Evolutionary conservation across 306 rosid species (phyloP), one percentile per base, ranked within the genome.

Genomic region (Ormosia semicastrata): DNA sequence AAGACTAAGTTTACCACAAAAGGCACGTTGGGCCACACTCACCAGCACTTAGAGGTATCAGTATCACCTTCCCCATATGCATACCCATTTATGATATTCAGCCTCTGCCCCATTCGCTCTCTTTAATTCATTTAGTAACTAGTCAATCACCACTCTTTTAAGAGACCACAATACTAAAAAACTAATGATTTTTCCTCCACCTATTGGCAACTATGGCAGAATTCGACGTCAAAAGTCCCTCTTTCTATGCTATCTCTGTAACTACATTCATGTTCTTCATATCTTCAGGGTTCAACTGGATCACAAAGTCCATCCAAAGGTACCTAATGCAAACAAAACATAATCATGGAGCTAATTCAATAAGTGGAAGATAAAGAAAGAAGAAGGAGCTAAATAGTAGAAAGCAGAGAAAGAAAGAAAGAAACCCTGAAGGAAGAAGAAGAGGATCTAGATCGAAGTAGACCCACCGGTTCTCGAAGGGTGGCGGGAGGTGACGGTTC

Each of bases 391-490:
- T 18, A 41, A 43, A 84, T 72, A 18, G 15, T 32, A 65, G 7
- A 30, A 47, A 73, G 33, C 39, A 53, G 75, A 70, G 24, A 52
- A n/a, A 63, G 40, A 36, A 36, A 36, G 73, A 83, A 44, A 73
- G 67, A 18, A 74, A 79, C 87, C 87, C 74, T 10, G 29, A 58
- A 34, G 7, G 44, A 14, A 24, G 77, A 79, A 84, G 18, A 40
- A 6, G 81, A 24, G 24, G 24, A 79, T 59, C 68, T 6, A 79
- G 73, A 58, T 84, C 73, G 53, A 18, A 47, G 44, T 64, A 52
- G 65, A 33, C 3, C 60, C 6, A 54, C 53, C 34, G 53, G 56
- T 12, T 58, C 32, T 5, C 7, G 58, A 41, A 58, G 18, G 14
- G 40, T 36, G 4, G 40, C 40, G 40, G 11, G 11, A 5, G 66